These are phyloP conservation scores for Kwoniella newhampshirensis DNA, from an alignment of 768 basidiomycete species.

Conservation along the genomic window DNA sequence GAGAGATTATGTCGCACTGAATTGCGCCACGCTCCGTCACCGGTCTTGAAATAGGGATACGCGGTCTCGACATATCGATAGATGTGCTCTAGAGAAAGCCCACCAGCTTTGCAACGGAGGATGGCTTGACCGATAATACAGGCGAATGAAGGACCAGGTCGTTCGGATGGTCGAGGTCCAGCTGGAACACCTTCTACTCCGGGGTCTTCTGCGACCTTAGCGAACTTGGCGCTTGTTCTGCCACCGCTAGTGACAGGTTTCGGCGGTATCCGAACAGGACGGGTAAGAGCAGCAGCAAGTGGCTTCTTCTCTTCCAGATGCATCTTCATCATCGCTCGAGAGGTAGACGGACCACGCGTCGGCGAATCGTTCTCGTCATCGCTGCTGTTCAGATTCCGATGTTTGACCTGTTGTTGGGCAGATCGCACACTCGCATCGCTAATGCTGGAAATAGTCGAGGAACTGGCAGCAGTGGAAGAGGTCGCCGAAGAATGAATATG, in stretches of 20 bases:
- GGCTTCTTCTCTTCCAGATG: slow-evolving; percentile 19
- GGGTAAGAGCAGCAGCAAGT: neutral
- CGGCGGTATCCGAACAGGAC: slow-evolving; percentile 9
- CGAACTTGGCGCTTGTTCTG: slow-evolving; percentile 41
- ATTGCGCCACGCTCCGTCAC: slow-evolving; percentile 96
- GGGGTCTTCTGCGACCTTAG: slow-evolving; percentile 45
- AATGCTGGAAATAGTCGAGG: slow-evolving; percentile 21
- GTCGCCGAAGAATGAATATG: slow-evolving; percentile 34
- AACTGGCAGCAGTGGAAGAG: slow-evolving; percentile 26
- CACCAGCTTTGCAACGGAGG: slow-evolving; percentile 75
- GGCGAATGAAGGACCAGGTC: slow-evolving; percentile 88
- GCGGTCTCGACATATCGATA: slow-evolving; percentile 94
- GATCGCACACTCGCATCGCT: slow-evolving; percentile 16
- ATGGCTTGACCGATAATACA: slow-evolving; percentile 95
- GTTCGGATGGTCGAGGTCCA: slow-evolving; percentile 74
- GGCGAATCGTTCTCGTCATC: slow-evolving; percentile 47
- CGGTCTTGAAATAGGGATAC: slow-evolving; percentile 88
- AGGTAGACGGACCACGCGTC: slow-evolving; percentile 25
- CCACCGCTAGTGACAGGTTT: slow-evolving; percentile 25
- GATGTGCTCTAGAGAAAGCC: slow-evolving; percentile 89
- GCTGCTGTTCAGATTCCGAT: slow-evolving; percentile 15
- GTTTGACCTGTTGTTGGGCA: slow-evolving; percentile 11
- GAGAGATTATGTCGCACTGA: slow-evolving; percentile 95
- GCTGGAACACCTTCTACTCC: slow-evolving; percentile 62
- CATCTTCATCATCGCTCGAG: slow-evolving; percentile 27